phyloP scores from a whole-genome alignment of 2,329 filamentous ascomycete genomes.

The Verticillium albo-atrum region DNA sequence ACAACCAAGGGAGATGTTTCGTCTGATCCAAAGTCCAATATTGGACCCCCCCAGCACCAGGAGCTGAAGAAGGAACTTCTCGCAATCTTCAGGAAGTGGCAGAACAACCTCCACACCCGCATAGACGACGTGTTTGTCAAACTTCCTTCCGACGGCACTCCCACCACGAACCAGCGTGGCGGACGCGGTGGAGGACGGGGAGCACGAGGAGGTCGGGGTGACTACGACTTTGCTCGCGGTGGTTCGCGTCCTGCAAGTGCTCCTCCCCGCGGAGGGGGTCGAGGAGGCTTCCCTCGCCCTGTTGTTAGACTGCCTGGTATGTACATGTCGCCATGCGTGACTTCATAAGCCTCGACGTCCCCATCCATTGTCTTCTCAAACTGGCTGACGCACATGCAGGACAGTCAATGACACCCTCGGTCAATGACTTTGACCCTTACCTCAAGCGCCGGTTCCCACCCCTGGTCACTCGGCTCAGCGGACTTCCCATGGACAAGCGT shows the following conservation, averaged over 20 bases:
- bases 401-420: conserved; percentile 1
- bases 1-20: conserved; percentile 8
- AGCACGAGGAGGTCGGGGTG: conserved; percentile 12
- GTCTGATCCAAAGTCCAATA: neutral
- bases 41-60: neutral
- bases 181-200: conserved; percentile 15
- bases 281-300: conserved; percentile 5
- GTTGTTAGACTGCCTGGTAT: neutral
- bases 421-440: conserved; percentile 32
- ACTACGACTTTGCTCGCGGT: conserved; percentile 4
- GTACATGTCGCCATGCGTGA: neutral
- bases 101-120: conserved; percentile 62
- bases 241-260: conserved; percentile 7
- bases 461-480: conserved; percentile 55
- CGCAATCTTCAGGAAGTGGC: conserved; percentile 76
- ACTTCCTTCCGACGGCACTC: conserved; percentile 24
- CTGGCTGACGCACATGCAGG: conserved; percentile 13
- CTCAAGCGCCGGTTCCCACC: conserved; percentile 52
- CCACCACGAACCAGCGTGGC: conserved; percentile 16
- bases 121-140: conserved; percentile 63
- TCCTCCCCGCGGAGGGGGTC: conserved; percentile 7
- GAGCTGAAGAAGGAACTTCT: conserved; percentile 68
- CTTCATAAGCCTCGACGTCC: neutral
- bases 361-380: neutral
- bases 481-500: conserved; percentile 56